These are phyloP conservation scores for Carex parvula DNA, from an alignment of 176 grass and related monocot species.

Conservation along the genomic window DNA sequence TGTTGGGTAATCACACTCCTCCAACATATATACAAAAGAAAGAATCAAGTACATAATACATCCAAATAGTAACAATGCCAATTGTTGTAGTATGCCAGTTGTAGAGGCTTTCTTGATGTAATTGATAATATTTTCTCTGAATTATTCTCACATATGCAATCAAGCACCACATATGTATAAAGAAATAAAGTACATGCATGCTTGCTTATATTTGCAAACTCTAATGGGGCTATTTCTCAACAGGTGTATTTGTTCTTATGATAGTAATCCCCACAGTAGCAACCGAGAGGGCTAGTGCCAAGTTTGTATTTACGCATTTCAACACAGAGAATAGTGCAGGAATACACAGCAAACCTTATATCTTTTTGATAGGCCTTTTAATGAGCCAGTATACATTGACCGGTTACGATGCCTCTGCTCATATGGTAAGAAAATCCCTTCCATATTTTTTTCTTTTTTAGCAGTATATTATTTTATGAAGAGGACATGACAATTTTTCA, in stretches of 20 bases:
- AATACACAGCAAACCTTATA: conserved; percentile 48
- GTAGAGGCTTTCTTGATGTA: background rate
- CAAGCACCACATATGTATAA: background rate
- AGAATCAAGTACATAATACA: background rate
- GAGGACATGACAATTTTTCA: background rate
- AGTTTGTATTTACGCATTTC: conserved; percentile 52
- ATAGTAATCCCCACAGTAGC: conserved; percentile 41
- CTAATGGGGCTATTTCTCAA: background rate
- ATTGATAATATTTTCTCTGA: background rate
- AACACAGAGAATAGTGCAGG: conserved; percentile 49
- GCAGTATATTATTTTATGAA: background rate
- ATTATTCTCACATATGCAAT: background rate
- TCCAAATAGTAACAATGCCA: background rate
- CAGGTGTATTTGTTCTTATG: conserved; percentile 57
- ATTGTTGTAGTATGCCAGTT: background rate
- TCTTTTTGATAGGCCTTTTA: conserved; percentile 45
- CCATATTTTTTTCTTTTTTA: background rate
- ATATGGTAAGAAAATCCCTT: conserved; percentile 38
- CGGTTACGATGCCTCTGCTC: conserved; percentile 58
- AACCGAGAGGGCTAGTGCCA: conserved; percentile 39
- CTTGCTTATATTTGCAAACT: background rate
- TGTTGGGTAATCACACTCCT: conserved; percentile 48
- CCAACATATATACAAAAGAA: background rate
- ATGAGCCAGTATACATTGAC: conserved; percentile 55
- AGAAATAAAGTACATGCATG: background rate